A percentile compares a stretch with the other conserved stretches of the same genome.
phyloP scores from a whole-genome alignment of 164 flowering plant species.

The Dillenia turbinata region DNA sequence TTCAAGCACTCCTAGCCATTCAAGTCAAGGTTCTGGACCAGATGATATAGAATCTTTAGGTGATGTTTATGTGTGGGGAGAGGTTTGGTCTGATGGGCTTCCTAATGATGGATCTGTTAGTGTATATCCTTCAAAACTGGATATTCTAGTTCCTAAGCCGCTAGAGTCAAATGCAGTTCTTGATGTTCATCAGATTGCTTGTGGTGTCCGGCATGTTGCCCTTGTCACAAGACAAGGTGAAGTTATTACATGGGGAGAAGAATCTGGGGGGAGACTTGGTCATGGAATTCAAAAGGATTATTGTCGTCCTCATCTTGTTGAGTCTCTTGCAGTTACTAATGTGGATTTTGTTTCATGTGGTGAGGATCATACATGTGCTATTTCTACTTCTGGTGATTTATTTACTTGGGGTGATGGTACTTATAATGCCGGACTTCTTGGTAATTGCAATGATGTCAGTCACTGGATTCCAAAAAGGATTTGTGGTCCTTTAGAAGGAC shows the following conservation, averaged over 20 bases:
- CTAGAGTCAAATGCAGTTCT: constrained; percentile 78
- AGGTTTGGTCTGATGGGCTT: constrained; percentile 61
- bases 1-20: constrained; percentile 87
- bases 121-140: constrained; percentile 35
- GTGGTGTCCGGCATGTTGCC: constrained; percentile 81
- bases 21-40: constrained; percentile 87
- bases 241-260: constrained; percentile 97
- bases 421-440: constrained; percentile 67
- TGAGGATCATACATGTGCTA: constrained; percentile 81
- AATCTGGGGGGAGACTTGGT: constrained; percentile 85
- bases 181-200: constrained; percentile 81
- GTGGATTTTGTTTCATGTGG: constrained; percentile 80
- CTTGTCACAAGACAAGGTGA: constrained; percentile 90
- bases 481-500: constrained; percentile 69
- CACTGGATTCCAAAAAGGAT: constrained; percentile 86
- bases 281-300: constrained; percentile 62
- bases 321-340: constrained; percentile 47
- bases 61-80: constrained; percentile 98
- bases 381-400: constrained; percentile 63
- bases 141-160: constrained; percentile 68
- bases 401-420: constrained; percentile 90
- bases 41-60: constrained; percentile 91
- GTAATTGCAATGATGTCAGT: constrained; percentile 64
- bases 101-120: constrained; percentile 31
- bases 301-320: constrained; percentile 68